phyloP scores from a whole-genome alignment of 768 basidiomycete species.

The Mycena maculata region DNA sequence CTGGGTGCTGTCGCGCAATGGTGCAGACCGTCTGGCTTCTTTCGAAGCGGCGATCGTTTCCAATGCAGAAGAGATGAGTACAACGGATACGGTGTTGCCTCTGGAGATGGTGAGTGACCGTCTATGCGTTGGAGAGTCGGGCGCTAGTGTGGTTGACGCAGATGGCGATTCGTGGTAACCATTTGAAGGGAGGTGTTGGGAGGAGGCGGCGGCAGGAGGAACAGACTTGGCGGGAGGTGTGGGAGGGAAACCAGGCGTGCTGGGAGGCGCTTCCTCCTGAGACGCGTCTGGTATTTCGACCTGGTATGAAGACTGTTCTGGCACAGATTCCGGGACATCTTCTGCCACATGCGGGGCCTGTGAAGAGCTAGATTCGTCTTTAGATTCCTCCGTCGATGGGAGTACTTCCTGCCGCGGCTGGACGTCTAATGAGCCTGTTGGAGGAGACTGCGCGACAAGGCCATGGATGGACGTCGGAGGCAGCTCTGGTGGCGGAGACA shows the following conservation, averaged over 20 bases:
- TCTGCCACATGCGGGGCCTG: conserved; percentile 2
- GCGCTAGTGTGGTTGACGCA: conserved; percentile 18
- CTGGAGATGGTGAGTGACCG: conserved; percentile 72
- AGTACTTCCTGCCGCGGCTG: conserved; percentile 15
- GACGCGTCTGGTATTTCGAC: conserved; percentile 25
- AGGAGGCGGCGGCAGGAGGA: conserved; percentile 15
- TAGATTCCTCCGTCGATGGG: neutral
- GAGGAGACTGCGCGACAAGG: conserved; percentile 3
- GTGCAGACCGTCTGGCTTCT: conserved; percentile 85
- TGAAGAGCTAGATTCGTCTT: conserved; percentile 12
- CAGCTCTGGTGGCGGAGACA: conserved; percentile 35
- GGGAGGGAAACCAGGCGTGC: conserved; percentile 34
- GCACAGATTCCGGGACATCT: neutral
- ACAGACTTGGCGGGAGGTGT: conserved; percentile 34
- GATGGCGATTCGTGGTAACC: conserved; percentile 24
- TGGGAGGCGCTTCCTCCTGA: conserved; percentile 13
- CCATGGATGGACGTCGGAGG: conserved; percentile 2
- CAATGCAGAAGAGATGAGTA: conserved; percentile 85
- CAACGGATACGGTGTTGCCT: conserved; percentile 81
- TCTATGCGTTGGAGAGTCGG: conserved; percentile 50
- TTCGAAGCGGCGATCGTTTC: conserved; percentile 89
- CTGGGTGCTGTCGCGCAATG: conserved; percentile 86
- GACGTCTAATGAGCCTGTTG: conserved; percentile 17
- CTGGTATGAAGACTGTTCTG: neutral
- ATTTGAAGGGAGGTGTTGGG: conserved; percentile 18